A percentile compares a stretch with the other conserved stretches of the same genome.
Evolutionary conservation across 495 filamentous ascomycete species (phyloP).

Genomic region (Trypethelium eluteriae): DNA sequence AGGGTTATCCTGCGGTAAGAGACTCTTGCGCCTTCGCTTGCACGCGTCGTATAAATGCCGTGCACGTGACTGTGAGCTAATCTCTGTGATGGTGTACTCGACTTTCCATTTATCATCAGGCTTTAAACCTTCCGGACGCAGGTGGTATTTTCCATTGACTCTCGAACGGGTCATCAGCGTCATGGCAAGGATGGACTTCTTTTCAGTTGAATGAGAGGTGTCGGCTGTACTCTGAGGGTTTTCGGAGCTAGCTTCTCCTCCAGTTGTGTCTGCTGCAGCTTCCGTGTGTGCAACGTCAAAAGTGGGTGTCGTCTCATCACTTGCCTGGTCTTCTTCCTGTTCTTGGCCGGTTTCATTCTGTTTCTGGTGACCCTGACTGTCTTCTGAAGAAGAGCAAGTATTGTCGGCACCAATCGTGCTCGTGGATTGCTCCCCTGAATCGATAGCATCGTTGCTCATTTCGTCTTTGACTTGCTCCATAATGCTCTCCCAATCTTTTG

Average conservation of each 20-base stretch:
- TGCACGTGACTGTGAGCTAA: slow-evolving; percentile 31
- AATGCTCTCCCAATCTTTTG: slow-evolving; percentile 23
- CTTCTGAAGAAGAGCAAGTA: neutral
- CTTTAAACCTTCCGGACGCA: slow-evolving; percentile 49
- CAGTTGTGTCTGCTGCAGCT: slow-evolving; percentile 19
- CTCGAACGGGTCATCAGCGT: slow-evolving; percentile 62
- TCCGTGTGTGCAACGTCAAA: slow-evolving; percentile 9
- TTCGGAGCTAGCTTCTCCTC: slow-evolving; percentile 27
- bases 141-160: slow-evolving; percentile 58
- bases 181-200: slow-evolving; percentile 51
- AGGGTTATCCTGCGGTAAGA: slow-evolving; percentile 38
- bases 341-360: neutral
- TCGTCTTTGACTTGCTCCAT: slow-evolving; percentile 27
- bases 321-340: neutral
- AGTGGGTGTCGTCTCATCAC: neutral
- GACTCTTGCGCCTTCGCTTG: slow-evolving; percentile 45
- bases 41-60: slow-evolving; percentile 44
- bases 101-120: slow-evolving; percentile 58
- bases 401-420: neutral
- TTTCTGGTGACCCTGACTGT: neutral
- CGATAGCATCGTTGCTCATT: slow-evolving; percentile 26
- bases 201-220: slow-evolving; percentile 13
- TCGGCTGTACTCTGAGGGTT: slow-evolving; percentile 1
- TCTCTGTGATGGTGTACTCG: slow-evolving; percentile 65
- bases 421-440: slow-evolving; percentile 20